Base-by-base conservation (phyloP, 2,329 filamentous ascomycete genomes). In the Ophiocordyceps polyrhachis-furcata region DNA sequence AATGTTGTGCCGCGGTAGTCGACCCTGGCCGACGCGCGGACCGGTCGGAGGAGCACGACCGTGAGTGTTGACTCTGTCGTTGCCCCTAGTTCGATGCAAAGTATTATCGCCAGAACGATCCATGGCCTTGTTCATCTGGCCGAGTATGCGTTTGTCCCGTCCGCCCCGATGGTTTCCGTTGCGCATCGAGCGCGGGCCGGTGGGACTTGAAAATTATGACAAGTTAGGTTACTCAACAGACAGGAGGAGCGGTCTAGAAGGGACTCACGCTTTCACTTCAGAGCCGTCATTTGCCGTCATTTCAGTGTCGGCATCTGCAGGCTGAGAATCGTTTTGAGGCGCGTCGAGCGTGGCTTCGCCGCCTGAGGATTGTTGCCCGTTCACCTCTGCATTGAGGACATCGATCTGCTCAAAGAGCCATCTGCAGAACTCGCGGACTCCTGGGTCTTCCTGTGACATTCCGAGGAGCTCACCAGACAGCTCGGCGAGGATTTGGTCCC, bases 351-450 rank as follows among this genome's bases (percentile, higher is more conserved):
- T 47, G 32, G 54, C 54, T 41, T 59, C 55, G 31, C 44, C 57
- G 17, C 47, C 56, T 5, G 55, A 54, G 29, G 56, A 42, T 49
- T 62, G 61, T 15, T 56, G 62, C 21, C 74, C 74, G 51, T 78
- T 79, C 47, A 79, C 55, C 58, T 81, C 76, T 43, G 68, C 66
- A 55, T 80, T 77, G 49, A 91, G 68, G 13, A 66, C 50, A 41
- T 81, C 76, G 48, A 94, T 80, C 59, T 93, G 83, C 45, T 87
- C 76, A 58, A 96, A 96, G n/a, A 98, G 68, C 91, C 91, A 98
- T 58, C 72, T 74, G 49, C 88, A 79, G 58, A 98, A 96, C 45
- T 88, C 81, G 49, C 75, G 76, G 8, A 86, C 85, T 51, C 79
- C 80, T 43, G 82, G 77, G 54, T 95, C 89, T 48, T 93, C 87